Base-by-base conservation (phyloP, 2,329 filamentous ascomycete genomes). In the Sclerotiophoma versabilis region DNA sequence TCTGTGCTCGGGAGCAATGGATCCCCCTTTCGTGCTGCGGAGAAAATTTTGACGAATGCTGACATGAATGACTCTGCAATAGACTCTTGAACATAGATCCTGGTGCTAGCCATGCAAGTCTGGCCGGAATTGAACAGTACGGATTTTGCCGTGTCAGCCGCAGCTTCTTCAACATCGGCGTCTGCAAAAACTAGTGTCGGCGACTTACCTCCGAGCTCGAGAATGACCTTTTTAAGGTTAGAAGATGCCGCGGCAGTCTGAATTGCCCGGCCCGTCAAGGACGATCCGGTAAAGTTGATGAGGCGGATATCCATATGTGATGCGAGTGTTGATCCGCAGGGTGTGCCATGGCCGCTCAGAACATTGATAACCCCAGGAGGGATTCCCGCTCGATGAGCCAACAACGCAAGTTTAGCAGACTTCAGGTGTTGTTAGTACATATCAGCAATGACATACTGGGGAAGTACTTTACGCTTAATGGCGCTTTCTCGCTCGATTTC, bases 151-250 rank as follows among this genome's bases (percentile, higher is more conserved):
- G 73, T 74, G 58, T 77, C 60, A 38, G 68, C 87, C 54, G 90
- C 84, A 33, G 91, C 90, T 66, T 92, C 89, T 22, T 93, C 82
- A 17, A 93, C 78, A 61, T 86, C 92, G 19, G 91, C 91, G 43
- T 91, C 91, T 71, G 93, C 90, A 66, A 93, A 84, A 19, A 93
- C 84, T 34, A 89, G 87, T 11, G 90, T 90, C 70, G 93, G 91
- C 79, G 93, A 93, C 82, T 95, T 95, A 64, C 91, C 91, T 26
- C 91, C 91, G 51, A 95, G 80, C 77, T 95, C 93, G 69, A 91
- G 90, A 78, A 92, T 90, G 17, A 93, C 90, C 66, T 90, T 87
- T 82, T 95, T 93, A 65, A 91, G 89, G 68, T 93, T 92, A 63
- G 89, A 90, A 4, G 89, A 91, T 33, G 87, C 90, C 44, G 89